Conservation (phyloP, 2,329 filamentous ascomycete genomes). For the Sordariomycetes sp. region DNA sequence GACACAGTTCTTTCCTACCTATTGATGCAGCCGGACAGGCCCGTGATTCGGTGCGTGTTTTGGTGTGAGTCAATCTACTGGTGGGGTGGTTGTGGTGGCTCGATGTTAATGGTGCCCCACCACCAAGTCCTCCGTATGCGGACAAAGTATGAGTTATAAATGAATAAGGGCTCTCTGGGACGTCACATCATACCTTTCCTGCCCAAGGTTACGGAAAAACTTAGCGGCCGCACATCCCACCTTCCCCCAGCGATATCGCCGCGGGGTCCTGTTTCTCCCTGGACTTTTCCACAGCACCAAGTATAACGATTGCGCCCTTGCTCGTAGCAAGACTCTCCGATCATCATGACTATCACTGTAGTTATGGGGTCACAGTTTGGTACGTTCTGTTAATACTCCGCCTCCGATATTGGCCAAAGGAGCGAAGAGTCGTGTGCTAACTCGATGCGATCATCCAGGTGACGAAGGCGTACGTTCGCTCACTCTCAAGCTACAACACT, state of each 20-base stretch:
- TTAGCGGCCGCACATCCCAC: background rate
- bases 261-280: background rate
- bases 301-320: background rate
- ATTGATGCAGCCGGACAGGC: no score
- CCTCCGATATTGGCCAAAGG: background rate
- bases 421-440: background rate
- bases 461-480: slow-evolving; percentile 6
- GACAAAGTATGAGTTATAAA: background rate
- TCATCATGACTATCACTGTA: slow-evolving; percentile 6
- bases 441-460: slow-evolving; percentile 2
- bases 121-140: no score
- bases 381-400: slow-evolving; percentile 1
- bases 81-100: no score
- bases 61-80: no score
- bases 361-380: slow-evolving; percentile 6
- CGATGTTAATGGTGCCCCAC: no score
- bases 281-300: background rate
- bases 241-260: background rate
- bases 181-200: background rate
- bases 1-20: no score
- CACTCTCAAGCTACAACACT: background rate
- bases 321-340: background rate
- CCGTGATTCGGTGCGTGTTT: no score
- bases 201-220: background rate
- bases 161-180: background rate